Conservation (phyloP, 2,329 filamentous ascomycete genomes). For the Fusarium goolgardi region DNA sequence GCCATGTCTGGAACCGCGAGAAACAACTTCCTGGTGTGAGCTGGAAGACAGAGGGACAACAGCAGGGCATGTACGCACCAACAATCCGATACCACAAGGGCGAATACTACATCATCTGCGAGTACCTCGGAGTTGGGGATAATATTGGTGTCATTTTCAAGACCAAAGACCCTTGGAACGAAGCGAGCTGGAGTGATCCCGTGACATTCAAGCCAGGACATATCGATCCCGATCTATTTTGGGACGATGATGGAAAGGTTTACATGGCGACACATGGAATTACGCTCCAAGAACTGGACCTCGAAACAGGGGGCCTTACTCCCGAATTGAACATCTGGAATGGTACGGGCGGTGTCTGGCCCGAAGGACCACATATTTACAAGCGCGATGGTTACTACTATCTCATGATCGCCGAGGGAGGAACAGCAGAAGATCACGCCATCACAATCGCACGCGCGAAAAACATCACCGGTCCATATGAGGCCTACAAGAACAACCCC, state of each 20-base stretch:
- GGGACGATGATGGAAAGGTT: slow-evolving; percentile 65
- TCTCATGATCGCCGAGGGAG: slow-evolving; percentile 59
- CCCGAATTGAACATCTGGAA: slow-evolving; percentile 59
- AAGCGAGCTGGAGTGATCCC: slow-evolving; percentile 44
- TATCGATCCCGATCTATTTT: slow-evolving; percentile 62
- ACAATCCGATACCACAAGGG: slow-evolving; percentile 58
- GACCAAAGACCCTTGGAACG: slow-evolving; percentile 37
- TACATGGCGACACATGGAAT: slow-evolving; percentile 58
- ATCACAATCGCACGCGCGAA: slow-evolving; percentile 52
- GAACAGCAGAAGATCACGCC: slow-evolving; percentile 54
- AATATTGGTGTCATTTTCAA: slow-evolving; percentile 32
- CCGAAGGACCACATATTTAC: slow-evolving; percentile 66
- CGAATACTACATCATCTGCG: slow-evolving; percentile 55
- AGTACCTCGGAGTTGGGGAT: slow-evolving; percentile 22
- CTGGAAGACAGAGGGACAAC: slow-evolving; percentile 47
- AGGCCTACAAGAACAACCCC: slow-evolving; percentile 52
- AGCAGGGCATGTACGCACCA: slow-evolving; percentile 60
- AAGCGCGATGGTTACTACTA: slow-evolving; percentile 57
- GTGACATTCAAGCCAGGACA: slow-evolving; percentile 41
- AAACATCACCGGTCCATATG: slow-evolving; percentile 53
- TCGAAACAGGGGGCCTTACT: slow-evolving; percentile 14
- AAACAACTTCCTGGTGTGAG: slow-evolving; percentile 55
- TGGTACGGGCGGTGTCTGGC: slow-evolving; percentile 56
- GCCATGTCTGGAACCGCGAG: slow-evolving; percentile 56
- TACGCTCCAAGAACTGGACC: slow-evolving; percentile 38